Evolutionary conservation across 139 green algal species (phyloP).

Genomic region (Raphidocelis subcapitata): DNA sequence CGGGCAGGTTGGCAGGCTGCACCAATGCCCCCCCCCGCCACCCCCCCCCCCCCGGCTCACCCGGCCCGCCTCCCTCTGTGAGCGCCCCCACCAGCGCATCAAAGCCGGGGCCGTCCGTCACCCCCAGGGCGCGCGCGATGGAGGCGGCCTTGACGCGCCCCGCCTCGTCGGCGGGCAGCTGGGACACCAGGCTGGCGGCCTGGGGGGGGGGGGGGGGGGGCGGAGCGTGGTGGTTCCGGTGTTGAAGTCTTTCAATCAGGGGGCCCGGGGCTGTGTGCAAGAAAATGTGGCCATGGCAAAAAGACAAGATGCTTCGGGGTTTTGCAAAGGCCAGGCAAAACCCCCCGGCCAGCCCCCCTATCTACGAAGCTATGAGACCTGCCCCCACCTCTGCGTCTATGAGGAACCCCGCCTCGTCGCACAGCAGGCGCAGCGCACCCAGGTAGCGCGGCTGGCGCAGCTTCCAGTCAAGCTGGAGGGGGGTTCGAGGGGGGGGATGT

Average conservation of each 20-base stretch:
- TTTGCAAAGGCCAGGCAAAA: too few relatives aligned
- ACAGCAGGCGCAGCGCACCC: conserved; percentile 63
- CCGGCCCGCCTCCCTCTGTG: too few relatives aligned
- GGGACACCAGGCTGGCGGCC: not conserved
- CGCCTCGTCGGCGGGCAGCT: conserved; percentile 40
- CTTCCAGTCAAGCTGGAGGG: conserved; percentile 34
- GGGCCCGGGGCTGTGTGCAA: too few relatives aligned
- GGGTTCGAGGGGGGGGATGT: too few relatives aligned
- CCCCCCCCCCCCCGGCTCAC: too few relatives aligned
- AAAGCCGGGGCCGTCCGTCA: conserved; percentile 60
- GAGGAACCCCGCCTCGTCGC: conserved; percentile 76
- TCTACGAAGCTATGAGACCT: too few relatives aligned
- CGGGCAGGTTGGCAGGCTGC: too few relatives aligned
- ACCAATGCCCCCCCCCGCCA: too few relatives aligned
- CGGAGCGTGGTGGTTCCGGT: not conserved
- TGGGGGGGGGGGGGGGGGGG: not conserved
- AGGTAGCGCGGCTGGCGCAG: conserved; percentile 36
- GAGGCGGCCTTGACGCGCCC: conserved; percentile 39
- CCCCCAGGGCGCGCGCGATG: conserved; percentile 61
- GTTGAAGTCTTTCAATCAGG: too few relatives aligned
- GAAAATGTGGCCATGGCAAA: too few relatives aligned
- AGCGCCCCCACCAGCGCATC: conserved; percentile 68
- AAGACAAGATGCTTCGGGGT: too few relatives aligned
- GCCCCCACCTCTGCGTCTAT: conserved; percentile 45
- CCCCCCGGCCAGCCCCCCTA: too few relatives aligned